A percentile compares a stretch with the other conserved stretches of the same genome.
Evolutionary conservation across 768 basidiomycete genomes (phyloP).

Genomic region (Leccinellum albellum): DNA sequence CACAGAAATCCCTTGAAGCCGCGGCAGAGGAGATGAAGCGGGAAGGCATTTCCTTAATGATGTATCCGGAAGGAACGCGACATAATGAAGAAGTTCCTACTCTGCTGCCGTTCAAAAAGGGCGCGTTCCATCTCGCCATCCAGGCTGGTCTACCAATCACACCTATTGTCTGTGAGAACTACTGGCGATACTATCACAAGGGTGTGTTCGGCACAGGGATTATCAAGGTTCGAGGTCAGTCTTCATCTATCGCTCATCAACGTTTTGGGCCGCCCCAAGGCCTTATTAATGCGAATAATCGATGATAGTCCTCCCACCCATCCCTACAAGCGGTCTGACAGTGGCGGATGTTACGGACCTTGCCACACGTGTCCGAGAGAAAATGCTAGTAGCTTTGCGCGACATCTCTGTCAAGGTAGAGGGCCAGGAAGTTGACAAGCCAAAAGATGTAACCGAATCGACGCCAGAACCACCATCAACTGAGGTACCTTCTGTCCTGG

Average conservation of each 20-base stretch:
- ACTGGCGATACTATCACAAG: constrained; percentile 79
- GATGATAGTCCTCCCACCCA: constrained; percentile 79
- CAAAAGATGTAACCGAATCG: constrained; percentile 18
- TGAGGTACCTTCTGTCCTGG: constrained; percentile 1
- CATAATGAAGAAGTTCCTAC: constrained; percentile 60
- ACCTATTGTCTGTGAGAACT: constrained; percentile 92
- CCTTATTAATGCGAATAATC: constrained; percentile 4
- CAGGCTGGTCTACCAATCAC: constrained; percentile 87
- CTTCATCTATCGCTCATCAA: background rate
- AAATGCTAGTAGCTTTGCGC: constrained; percentile 75
- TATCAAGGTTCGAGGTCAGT: constrained; percentile 71
- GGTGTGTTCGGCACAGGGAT: constrained; percentile 73
- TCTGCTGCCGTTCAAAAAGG: constrained; percentile 92
- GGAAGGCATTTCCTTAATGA: constrained; percentile 73
- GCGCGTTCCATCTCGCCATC: constrained; percentile 94
- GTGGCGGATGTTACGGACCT: constrained; percentile 68
- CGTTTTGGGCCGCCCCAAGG: background rate
- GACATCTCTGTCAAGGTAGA: constrained; percentile 67
- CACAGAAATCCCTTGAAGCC: constrained; percentile 68
- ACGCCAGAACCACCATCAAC: constrained; percentile 18
- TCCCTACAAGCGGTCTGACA: constrained; percentile 70
- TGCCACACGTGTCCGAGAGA: constrained; percentile 59
- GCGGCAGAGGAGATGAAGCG: constrained; percentile 79
- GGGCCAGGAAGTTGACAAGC: constrained; percentile 17
- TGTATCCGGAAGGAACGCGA: constrained; percentile 96